Evolutionary conservation across 371 early-diverging fungal genomes (phyloP), one percentile per base, ranked within the genome.

Genomic region (Enterocytospora artemiae): DNA sequence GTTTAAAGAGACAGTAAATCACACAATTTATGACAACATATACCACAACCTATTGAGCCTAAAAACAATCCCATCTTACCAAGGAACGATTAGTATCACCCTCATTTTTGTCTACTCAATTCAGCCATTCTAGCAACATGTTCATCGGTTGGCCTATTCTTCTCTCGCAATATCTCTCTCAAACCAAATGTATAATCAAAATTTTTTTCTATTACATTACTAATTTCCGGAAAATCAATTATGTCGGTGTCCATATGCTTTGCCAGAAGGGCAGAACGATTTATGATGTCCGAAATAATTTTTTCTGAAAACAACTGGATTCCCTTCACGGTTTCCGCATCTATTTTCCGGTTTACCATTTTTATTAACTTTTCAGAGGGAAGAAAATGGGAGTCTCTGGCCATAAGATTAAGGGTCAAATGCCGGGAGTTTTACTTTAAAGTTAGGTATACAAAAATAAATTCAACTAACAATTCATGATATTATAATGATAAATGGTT

Each of bases 181-280:
- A 34, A 27, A 14, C 70, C 72, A 69, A 79, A 75, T 16, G 68
- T 59, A 48, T 69, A 70, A 54, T 77, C 79, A 69, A 76, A 79
- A 46, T 79, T 76, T 51, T 72, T 76, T 65, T 79, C 79, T 14
- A 75, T 57, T 7, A 74, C 61, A 69, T 71, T 67, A n/a, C 61
- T 53, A 31, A 79, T 63, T 30, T 79, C 79, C 4, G 55, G 52
- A 4, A 22, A 50, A 39, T 66, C 62, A 5, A 79, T 59, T 9
- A 63, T 33, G 25, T 63, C 41, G 16, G 53, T 64, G 9, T 60
- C 72, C 44, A 66, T 70, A 65, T 76, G 76, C 53, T 67, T 71
- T 20, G 76, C 48, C 18, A 79, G 12, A 0, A 75, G 39, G 18
- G 71, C 59, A 25, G 77, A 22, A 55, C 79, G 32, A 14, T 63